These are phyloP conservation scores for Penicillium bialowiezense DNA, from an alignment of 495 filamentous ascomycete species.

Conservation along the genomic window DNA sequence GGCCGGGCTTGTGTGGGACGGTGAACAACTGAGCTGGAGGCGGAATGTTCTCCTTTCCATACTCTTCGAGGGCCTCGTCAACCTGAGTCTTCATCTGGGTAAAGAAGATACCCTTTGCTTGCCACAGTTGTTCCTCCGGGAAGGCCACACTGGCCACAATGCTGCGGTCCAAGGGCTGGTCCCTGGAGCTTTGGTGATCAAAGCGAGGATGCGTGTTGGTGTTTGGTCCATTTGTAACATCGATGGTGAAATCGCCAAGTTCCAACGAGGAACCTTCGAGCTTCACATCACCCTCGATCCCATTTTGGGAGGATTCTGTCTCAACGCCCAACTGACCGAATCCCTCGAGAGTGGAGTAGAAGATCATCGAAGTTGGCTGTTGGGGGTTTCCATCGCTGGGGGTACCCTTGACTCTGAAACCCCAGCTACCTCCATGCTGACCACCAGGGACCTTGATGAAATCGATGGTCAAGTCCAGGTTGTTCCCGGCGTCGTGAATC, in stretches of 20 bases:
- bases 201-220: conserved; percentile 60
- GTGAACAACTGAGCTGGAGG: conserved; percentile 87
- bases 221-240: conserved; percentile 66
- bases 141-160: conserved; percentile 68
- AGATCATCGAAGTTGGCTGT: conserved; percentile 73
- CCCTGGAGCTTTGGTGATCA: conserved; percentile 60
- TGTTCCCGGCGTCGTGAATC: conserved; percentile 84
- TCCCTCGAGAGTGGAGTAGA: conserved; percentile 80
- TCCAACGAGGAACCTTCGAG: conserved; percentile 69
- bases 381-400: conserved; percentile 64
- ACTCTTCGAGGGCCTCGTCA: conserved; percentile 63
- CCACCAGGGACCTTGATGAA: conserved; percentile 94
- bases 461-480: conserved; percentile 82
- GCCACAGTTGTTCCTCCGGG: conserved; percentile 75
- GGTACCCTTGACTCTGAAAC: conserved; percentile 77
- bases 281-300: conserved; percentile 70
- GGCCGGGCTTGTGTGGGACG: conserved; percentile 61
- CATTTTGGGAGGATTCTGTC: conserved; percentile 50
- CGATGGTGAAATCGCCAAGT: conserved; percentile 82
- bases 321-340: conserved; percentile 61
- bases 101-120: conserved; percentile 78
- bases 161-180: conserved; percentile 73
- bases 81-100: conserved; percentile 73
- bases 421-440: conserved; percentile 87
- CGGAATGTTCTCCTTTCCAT: conserved; percentile 67